These are phyloP conservation scores for Penicillium desertorum DNA, from an alignment of 495 filamentous ascomycete species.

Conservation along the genomic window DNA sequence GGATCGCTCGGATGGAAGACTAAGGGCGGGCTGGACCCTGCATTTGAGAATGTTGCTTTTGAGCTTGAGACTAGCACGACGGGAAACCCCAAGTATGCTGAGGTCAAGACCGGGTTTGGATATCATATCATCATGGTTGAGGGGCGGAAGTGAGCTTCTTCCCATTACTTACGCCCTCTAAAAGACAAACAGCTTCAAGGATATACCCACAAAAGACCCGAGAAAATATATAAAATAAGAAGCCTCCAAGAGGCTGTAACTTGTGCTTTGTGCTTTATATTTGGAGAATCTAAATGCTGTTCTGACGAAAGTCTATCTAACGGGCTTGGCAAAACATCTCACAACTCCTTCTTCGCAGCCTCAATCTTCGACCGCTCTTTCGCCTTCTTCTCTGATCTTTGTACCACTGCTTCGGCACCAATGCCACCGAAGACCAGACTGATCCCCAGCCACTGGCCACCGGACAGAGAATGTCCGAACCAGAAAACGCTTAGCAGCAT, in stretches of 20 bases:
- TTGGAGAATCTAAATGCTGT: constrained; percentile 3
- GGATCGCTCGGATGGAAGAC: constrained; percentile 83
- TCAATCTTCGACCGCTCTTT: constrained; percentile 69
- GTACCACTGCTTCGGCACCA: constrained; percentile 82
- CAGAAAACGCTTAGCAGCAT: constrained; percentile 95
- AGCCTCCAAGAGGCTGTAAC: background rate
- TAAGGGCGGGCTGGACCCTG: constrained; percentile 66
- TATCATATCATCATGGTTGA: constrained; percentile 95
- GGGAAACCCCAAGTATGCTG: constrained; percentile 69
- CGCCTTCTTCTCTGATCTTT: constrained; percentile 76
- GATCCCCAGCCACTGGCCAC: constrained; percentile 91
- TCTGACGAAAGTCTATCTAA: constrained; percentile 11
- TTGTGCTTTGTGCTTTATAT: constrained; percentile 1
- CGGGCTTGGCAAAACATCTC: constrained; percentile 8
- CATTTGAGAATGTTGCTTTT: constrained; percentile 81
- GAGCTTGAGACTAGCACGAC: constrained; percentile 74
- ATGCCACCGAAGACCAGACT: constrained; percentile 92
- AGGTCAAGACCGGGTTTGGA: constrained; percentile 82
- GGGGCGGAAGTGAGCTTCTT: constrained; percentile 55
- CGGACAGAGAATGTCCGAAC: constrained; percentile 83
- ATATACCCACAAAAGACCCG: background rate
- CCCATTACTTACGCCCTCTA: background rate
- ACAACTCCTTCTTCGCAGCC: constrained; percentile 45
- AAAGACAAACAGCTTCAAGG: background rate
- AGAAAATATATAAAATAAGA: background rate